Evolutionary conservation across 768 basidiomycete genomes (phyloP), one percentile per base, ranked within the genome.

Genomic region (Termitomyces sp.): DNA sequence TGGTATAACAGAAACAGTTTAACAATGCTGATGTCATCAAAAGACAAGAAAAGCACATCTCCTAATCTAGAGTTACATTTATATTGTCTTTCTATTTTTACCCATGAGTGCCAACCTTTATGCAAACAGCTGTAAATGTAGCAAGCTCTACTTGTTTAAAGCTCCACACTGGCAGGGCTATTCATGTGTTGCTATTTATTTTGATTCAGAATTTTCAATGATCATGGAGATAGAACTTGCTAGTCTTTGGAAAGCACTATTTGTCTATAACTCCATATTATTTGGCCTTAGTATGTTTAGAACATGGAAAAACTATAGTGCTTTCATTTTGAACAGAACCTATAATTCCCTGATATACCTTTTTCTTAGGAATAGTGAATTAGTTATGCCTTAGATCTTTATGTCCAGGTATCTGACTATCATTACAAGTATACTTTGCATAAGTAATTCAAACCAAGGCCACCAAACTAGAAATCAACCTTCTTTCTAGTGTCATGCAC

Each of bases 381-480:
- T 31, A 27, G 3, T 26, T 13, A 9, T 27, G 6, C 10, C 12
- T 3, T 43, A 18, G 27, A 51, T 4, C 27, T 43, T 49, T 16
- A 31, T 27, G 12, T 47, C 22, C 31, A n/a, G 9, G 7, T 47
- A 13, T 51, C 57, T 29, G 46, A 47, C 32, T 5, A 20, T 8
- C 7, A 46, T 31, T 20, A 13, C 5, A 53, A 83, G 83, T 84
- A 24, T 85, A 83, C 63, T 84, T 81, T 60, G 79, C 74, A 82
- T 84, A 59, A 69, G 80, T 60, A 27, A 31, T 18, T 14, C 7
- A 18, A n/a, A 12, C 46, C 3, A 39, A 20, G 20, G n/a, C 18
- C 2, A 2, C n/a, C 13, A 42, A 8, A 18, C 41, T 14, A 12
- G 31, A 16, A 42, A 24, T 31, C 2, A 9, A 26, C 27, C n/a